Percentiles rank a stretch among this genome's conserved stretches.
These are phyloP conservation scores for Sporodiniella umbellata DNA, from an alignment of 371 early-diverging fungal genomes.

Conservation along the genomic window DNA sequence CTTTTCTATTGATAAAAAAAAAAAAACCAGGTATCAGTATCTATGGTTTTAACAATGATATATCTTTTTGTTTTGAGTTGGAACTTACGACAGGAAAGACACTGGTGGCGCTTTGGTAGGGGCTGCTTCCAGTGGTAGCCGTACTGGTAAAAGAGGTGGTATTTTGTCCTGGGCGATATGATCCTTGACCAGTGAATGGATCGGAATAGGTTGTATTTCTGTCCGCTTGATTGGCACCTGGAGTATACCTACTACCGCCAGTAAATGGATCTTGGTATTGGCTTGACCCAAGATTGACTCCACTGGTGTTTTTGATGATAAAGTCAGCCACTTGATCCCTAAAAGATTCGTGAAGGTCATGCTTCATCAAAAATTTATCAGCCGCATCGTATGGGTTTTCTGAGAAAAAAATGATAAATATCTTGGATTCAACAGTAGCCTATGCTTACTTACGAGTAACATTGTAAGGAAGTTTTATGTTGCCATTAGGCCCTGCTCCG, in stretches of 20 bases:
- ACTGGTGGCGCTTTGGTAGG: too few species aligned
- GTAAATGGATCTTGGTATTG: conserved; percentile 71
- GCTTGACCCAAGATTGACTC: conserved; percentile 47
- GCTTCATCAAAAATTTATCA: conserved; percentile 77
- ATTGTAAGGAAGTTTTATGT: conserved; percentile 93
- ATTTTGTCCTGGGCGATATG: conserved; percentile 14
- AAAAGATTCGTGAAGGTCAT: conserved; percentile 79
- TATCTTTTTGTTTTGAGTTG: too few species aligned
- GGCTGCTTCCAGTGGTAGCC: too few species aligned
- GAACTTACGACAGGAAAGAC: conserved; percentile 21
- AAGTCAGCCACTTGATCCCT: conserved; percentile 94
- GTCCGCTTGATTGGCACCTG: conserved; percentile 12
- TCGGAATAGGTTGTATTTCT: conserved; percentile 19
- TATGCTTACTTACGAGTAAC: conserved; percentile 48
- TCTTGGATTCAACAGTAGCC: too few species aligned
- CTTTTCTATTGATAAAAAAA: too few species aligned
- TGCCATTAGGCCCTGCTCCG: conserved; percentile 68
- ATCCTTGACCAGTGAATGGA: conserved; percentile 50
- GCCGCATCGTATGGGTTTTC: conserved; percentile 95
- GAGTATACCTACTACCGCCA: conserved; percentile 52
- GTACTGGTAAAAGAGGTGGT: background rate
- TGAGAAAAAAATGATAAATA: too few species aligned
- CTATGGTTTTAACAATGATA: background rate
- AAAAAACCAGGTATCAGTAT: too few species aligned
- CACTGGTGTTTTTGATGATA: conserved; percentile 83